A percentile compares a stretch with the other conserved stretches of the same genome.
These are phyloP conservation scores for Hypomyces perniciosus DNA, from an alignment of 2,329 filamentous ascomycete species.

Conservation along the genomic window DNA sequence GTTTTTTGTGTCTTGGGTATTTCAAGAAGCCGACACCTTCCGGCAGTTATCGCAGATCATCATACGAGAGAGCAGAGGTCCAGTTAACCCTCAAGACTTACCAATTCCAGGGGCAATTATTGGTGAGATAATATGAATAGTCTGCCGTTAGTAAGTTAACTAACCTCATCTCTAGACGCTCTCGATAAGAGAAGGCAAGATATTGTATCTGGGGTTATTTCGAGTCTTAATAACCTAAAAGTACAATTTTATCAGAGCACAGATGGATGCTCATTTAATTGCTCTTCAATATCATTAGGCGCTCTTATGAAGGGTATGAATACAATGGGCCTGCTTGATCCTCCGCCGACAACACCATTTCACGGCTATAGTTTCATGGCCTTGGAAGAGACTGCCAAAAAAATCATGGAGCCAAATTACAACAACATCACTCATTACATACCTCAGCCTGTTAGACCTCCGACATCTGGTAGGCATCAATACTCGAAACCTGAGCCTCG, in stretches of 20 bases:
- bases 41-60: not conserved
- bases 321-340: not conserved
- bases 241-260: not conserved
- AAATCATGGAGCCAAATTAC: not conserved
- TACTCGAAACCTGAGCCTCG: too few relatives aligned
- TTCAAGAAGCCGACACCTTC: not conserved
- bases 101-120: not conserved
- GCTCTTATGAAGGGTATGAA: constrained; percentile 3
- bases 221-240: not conserved
- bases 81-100: not conserved
- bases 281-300: not conserved
- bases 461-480: too few relatives aligned
- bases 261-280: not conserved
- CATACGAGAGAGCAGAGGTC: not conserved
- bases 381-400: not conserved
- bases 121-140: not conserved
- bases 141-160: too few relatives aligned
- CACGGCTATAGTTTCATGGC: not conserved
- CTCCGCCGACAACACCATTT: not conserved
- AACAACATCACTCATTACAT: too few relatives aligned
- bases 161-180: not conserved
- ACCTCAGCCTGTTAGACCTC: too few relatives aligned
- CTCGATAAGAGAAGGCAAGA: not conserved
- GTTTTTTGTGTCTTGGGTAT: not conserved
- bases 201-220: not conserved